These are phyloP conservation scores for Abelmoschus esculentus DNA, from an alignment of 345 rosid genomes.

Conservation along the genomic window DNA sequence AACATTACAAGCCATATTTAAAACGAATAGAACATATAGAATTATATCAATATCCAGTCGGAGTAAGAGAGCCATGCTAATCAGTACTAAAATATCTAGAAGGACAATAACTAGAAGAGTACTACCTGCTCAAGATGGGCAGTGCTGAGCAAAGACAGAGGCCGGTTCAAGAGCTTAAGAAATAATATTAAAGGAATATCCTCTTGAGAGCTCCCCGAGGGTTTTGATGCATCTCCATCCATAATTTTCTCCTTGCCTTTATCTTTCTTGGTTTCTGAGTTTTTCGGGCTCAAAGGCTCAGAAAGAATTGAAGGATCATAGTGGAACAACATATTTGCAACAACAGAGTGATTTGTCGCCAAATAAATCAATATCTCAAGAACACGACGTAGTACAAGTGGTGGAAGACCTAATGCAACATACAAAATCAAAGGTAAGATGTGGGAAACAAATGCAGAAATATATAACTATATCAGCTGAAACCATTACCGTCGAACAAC, in stretches of 20 bases:
- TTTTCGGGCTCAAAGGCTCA: constrained; percentile 29
- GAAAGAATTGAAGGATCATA: constrained; percentile 50
- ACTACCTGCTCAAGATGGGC: constrained; percentile 80
- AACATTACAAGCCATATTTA: constrained; percentile 10
- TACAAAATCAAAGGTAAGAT: constrained; percentile 9
- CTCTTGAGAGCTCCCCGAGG: constrained; percentile 25
- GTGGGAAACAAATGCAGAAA: constrained; percentile 3
- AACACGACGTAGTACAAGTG: constrained; percentile 71
- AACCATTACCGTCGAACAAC: constrained; percentile 64
- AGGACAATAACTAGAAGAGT: not conserved
- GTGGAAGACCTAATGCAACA: constrained; percentile 70
- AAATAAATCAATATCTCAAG: constrained; percentile 77
- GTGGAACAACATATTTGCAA: constrained; percentile 78
- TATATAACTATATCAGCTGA: constrained; percentile 4
- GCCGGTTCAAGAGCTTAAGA: constrained; percentile 74
- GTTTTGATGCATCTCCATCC: constrained; percentile 32
- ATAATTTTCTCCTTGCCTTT: constrained; percentile 73
- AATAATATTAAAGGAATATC: constrained; percentile 68
- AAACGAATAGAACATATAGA: not conserved
- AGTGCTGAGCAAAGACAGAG: constrained; percentile 64
- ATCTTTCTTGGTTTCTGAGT: constrained; percentile 38
- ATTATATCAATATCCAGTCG: not conserved
- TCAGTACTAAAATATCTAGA: not conserved
- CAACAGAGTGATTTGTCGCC: constrained; percentile 76
- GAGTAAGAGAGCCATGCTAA: not conserved